phyloP scores from a whole-genome alignment of 345 rosid species.

The Rhodamnia rubescens region DNA sequence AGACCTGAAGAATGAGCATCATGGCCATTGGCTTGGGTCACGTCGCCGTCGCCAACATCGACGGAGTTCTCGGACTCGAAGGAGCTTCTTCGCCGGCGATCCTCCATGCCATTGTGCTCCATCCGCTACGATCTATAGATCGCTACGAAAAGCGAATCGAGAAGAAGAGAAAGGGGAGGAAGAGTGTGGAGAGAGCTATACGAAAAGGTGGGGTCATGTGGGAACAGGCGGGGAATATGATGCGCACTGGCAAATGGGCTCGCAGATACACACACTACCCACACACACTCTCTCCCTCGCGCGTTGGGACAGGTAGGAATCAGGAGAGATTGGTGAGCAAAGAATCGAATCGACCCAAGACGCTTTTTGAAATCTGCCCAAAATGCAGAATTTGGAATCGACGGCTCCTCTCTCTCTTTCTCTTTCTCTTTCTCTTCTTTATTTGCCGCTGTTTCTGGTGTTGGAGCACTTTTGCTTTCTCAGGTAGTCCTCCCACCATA shows the following conservation, averaged over 20 bases:
- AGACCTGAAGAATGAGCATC: slow-evolving; percentile 2
- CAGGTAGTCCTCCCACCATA: neutral
- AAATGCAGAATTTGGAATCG: neutral
- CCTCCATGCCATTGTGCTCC: neutral
- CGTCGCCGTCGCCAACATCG: neutral
- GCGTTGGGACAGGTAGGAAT: neutral
- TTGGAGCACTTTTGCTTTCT: neutral
- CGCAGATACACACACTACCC: neutral
- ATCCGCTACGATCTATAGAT: neutral
- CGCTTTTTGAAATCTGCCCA: neutral
- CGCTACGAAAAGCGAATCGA: neutral
- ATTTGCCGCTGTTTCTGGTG: neutral
- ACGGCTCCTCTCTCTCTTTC: neutral
- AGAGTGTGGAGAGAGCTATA: neutral
- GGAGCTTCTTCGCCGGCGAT: neutral
- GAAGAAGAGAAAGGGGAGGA: neutral
- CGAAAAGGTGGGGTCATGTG: neutral
- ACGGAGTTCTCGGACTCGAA: slow-evolving; percentile 6
- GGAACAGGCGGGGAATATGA: neutral
- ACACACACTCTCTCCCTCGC: neutral
- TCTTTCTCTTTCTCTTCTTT: neutral
- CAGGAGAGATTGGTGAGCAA: slow-evolving; percentile 8
- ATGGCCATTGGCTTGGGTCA: neutral
- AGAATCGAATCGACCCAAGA: slow-evolving; percentile 1
- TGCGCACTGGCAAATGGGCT: neutral